Evolutionary conservation across 2,329 filamentous ascomycete genomes (phyloP), one percentile per base, ranked within the genome.

Genomic region (Metarhizium rileyi): DNA sequence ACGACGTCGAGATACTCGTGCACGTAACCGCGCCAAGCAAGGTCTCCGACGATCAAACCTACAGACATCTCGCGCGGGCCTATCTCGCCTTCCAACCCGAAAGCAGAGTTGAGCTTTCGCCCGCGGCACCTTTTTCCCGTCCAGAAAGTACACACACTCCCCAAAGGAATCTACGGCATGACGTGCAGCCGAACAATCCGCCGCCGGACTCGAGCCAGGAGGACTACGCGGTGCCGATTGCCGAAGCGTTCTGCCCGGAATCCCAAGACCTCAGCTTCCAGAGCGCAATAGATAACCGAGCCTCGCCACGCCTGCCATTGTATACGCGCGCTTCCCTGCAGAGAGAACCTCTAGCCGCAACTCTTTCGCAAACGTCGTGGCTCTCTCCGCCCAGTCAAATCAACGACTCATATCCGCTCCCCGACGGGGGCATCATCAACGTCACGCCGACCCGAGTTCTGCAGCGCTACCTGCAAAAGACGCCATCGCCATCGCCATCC

Each of bases 11-110:
- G 63, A 76, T 81, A 42, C 67, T 81, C 42, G 70, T 80, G 46
- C 78, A 81, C 59, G 70, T 78, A 49, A 62, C 72, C 10, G 78
- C 77, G 27, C 74, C 76, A 6, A 72, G 74, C 56, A 70, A 61
- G 36, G 64, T 67, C 22, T 56, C 59, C 10, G 74, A 80, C 55
- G 77, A 81, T 62, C 62, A 57, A 18, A 56, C 57, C 14, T 80
- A 80, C 54, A 66, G 76, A 30, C 61, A 65, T n/a, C 63, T 79
- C 22, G 75, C 76, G 4, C 57, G 66, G 22, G 72, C 74, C 2
- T 80, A 80, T 53, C 61, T 76, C n/a, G 60, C 68, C 38, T 81
- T 78, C 50, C 55, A 66, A 36, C 66, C 71, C 9, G 53, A 53
- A 5, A 45, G 48, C 12, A 52, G 53, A 20, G 57, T 53, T 14